Conservation (phyloP, 2,329 filamentous ascomycete species). For the Fusarium ramigenum region DNA sequence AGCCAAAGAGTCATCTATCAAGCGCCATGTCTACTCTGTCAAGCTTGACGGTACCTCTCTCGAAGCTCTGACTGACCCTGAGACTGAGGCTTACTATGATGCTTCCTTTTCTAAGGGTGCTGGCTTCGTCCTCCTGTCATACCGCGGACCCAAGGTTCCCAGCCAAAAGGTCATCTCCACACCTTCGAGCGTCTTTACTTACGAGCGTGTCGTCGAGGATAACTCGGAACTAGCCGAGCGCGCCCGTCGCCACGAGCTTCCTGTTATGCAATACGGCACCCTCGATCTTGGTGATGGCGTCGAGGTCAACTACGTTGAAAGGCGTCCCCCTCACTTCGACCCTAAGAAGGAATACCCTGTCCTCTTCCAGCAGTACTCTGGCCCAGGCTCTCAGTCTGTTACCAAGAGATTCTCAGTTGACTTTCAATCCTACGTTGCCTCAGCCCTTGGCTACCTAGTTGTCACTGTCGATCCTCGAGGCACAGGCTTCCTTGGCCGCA, state of each 20-base stretch:
- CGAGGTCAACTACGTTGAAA: constrained; percentile 78
- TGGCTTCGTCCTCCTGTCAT: constrained; percentile 85
- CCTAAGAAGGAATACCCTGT: constrained; percentile 88
- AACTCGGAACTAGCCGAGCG: constrained; percentile 76
- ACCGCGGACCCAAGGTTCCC: constrained; percentile 85
- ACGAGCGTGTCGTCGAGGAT: constrained; percentile 78
- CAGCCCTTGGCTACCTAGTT: constrained; percentile 88
- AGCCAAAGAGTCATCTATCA: constrained; percentile 86
- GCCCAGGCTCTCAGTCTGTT: constrained; percentile 91
- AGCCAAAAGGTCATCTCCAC: constrained; percentile 93
- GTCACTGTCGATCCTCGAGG: constrained; percentile 94
- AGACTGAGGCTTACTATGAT: constrained; percentile 78
- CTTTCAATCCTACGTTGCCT: constrained; percentile 90
- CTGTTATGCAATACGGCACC: constrained; percentile 82
- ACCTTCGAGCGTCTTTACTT: constrained; percentile 70
- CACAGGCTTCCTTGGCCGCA: constrained; percentile 88
- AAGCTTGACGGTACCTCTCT: constrained; percentile 81
- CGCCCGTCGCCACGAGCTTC: constrained; percentile 81
- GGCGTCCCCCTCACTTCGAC: constrained; percentile 89
- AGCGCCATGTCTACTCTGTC: constrained; percentile 92
- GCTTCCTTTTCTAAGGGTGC: constrained; percentile 86
- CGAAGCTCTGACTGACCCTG: constrained; percentile 76
- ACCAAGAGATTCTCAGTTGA: constrained; percentile 82
- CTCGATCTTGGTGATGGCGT: constrained; percentile 83
- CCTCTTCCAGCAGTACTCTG: constrained; percentile 93